Evolutionary conservation across 352 stramenopile genomes (phyloP).

Genomic region (Pythium dissimile): DNA sequence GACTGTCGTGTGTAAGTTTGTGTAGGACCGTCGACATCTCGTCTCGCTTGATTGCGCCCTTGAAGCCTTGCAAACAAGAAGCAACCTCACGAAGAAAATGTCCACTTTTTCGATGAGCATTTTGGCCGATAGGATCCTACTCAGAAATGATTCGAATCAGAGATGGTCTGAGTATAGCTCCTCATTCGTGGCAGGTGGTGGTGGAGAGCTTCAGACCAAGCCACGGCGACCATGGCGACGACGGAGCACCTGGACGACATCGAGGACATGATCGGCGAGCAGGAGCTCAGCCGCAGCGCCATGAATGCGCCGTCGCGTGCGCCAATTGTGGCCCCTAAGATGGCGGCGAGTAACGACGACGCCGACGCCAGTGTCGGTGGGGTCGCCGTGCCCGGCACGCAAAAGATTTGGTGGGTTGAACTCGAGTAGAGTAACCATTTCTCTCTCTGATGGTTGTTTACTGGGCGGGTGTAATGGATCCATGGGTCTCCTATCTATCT

Average conservation of each 20-base stretch:
- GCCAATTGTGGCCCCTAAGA: slow-evolving; percentile 67
- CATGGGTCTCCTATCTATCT: neutral
- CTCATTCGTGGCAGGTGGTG: neutral
- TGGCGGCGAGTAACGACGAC: neutral
- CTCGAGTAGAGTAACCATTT: no score
- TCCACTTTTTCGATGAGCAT: neutral
- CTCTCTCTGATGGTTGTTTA: no score
- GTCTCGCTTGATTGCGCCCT: no score
- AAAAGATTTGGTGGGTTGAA: slow-evolving; percentile 63
- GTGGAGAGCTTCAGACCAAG: slow-evolving; percentile 6
- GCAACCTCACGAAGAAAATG: neutral
- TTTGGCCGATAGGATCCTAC: no score
- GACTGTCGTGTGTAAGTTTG: slow-evolving; percentile 86
- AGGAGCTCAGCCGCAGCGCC: slow-evolving; percentile 55
- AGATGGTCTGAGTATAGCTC: slow-evolving; percentile 8
- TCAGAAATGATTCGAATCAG: slow-evolving; percentile 15
- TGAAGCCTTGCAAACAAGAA: neutral
- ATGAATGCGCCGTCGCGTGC: slow-evolving; percentile 33
- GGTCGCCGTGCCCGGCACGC: slow-evolving; percentile 52
- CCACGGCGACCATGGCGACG: slow-evolving; percentile 17
- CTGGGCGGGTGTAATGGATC: no score
- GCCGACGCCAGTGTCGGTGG: slow-evolving; percentile 20
- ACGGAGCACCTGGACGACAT: slow-evolving; percentile 58
- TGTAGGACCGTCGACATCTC: no score
- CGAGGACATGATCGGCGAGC: slow-evolving; percentile 76